A percentile compares a stretch with the other conserved stretches of the same genome.
phyloP scores from a whole-genome alignment of 805 yeast species.

The Zygosaccharomyces kombuchaensis region DNA sequence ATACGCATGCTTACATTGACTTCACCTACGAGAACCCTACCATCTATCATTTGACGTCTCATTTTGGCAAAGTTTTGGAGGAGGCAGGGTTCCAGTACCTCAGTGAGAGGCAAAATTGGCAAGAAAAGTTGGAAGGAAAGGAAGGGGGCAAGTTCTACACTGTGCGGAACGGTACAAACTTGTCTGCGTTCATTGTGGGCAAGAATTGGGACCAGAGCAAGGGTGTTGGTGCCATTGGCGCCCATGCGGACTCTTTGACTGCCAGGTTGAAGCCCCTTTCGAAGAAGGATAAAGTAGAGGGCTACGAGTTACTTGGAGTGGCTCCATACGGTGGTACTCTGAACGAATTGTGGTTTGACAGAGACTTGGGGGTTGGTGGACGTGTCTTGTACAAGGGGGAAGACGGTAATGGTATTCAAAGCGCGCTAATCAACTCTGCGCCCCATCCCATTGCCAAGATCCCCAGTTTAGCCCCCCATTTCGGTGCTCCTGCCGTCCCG shows the following conservation, averaged over 20 bases:
- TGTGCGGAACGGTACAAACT: constrained; percentile 59
- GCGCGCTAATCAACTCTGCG: constrained; percentile 50
- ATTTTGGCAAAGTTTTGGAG: constrained; percentile 46
- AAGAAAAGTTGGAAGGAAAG: constrained; percentile 18
- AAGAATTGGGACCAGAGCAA: constrained; percentile 56
- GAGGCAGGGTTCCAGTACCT: constrained; percentile 60
- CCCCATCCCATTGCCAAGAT: constrained; percentile 74
- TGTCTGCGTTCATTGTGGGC: constrained; percentile 71
- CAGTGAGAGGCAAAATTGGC: constrained; percentile 51
- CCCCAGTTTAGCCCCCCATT: constrained; percentile 84
- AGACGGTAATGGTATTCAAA: constrained; percentile 35
- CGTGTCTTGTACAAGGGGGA: constrained; percentile 52
- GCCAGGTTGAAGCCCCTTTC: constrained; percentile 70
- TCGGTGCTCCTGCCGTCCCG: constrained; percentile 62
- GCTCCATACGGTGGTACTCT: constrained; percentile 81
- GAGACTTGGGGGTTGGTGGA: constrained; percentile 85
- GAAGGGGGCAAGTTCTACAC: constrained; percentile 59
- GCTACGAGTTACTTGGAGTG: constrained; percentile 73
- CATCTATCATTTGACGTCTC: constrained; percentile 62
- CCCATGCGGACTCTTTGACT: constrained; percentile 73
- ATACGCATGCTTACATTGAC: constrained; percentile 53
- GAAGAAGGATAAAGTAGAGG: constrained; percentile 56
- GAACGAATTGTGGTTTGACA: constrained; percentile 67
- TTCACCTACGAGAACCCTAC: constrained; percentile 75
- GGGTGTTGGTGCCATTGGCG: constrained; percentile 67